A percentile compares a stretch with the other conserved stretches of the same genome.
Evolutionary conservation across 2,329 filamentous ascomycete genomes (phyloP).

Genomic region (Alternaria burnsii): DNA sequence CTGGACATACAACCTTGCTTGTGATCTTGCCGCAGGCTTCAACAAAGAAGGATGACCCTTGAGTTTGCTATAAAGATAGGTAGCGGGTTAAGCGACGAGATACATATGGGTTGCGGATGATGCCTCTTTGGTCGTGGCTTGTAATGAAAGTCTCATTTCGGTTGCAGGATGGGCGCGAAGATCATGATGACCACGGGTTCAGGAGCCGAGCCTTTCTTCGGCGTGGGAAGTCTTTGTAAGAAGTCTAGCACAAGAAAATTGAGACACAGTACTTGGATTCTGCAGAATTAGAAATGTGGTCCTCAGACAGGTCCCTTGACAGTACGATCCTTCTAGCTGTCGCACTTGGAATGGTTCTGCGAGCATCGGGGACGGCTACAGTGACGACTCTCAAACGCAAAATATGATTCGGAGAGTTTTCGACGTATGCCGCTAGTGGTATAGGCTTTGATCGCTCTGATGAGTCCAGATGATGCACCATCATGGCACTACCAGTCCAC

Average conservation of each 20-base stretch:
- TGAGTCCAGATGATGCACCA: conserved; percentile 22
- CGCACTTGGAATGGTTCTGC: conserved; percentile 6
- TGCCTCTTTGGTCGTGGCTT: conserved; percentile 22
- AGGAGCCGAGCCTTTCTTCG: conserved; percentile 7
- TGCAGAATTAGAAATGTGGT: background rate
- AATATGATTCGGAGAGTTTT: conserved; percentile 28
- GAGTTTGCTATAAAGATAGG: background rate
- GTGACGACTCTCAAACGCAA: conserved; percentile 20
- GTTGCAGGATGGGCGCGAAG: conserved; percentile 31
- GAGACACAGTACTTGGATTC: conserved; percentile 5
- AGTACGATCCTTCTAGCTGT: background rate
- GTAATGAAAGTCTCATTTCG: conserved; percentile 29
- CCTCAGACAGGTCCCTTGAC: background rate
- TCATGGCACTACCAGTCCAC: conserved; percentile 11
- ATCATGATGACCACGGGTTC: conserved; percentile 25
- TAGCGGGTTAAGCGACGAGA: conserved; percentile 13
- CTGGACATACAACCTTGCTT: conserved; percentile 3
- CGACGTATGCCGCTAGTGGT: conserved; percentile 22
- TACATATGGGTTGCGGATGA: conserved; percentile 8
- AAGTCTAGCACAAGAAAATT: conserved; percentile 5
- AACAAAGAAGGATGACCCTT: background rate
- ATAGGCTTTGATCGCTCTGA: conserved; percentile 10
- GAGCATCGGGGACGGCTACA: conserved; percentile 6
- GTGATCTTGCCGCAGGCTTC: background rate
- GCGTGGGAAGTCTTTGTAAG: conserved; percentile 3